Base-by-base conservation (phyloP, 2,329 filamentous ascomycete species). In the Paraphoma sp. region DNA sequence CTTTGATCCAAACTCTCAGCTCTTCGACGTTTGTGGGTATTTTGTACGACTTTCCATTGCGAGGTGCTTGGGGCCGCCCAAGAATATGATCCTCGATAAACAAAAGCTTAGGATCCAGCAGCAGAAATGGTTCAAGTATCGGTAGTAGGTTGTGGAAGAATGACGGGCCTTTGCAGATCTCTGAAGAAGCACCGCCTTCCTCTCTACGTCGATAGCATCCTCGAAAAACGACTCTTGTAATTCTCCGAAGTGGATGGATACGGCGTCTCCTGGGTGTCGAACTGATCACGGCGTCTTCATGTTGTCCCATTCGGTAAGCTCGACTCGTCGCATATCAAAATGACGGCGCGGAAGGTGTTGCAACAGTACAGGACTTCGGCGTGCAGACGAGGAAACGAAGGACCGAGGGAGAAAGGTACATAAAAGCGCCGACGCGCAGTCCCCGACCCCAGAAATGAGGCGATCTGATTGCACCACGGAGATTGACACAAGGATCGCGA, bases 1-100 rank as follows among this genome's bases (percentile, higher is more conserved):
- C 51, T 36, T 57, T 45, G 3, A 57, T 51, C 31, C 54, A 50
- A 7, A 17, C 12, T 2, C 42, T 38, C 6, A 63, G 48, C 31
- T 63, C 47, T 7, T 52, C 17, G 16, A 60, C 23, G 28, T 18
- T 59, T 36, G 45, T 7, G 11, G 60, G 53, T 12, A 45, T 7
- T 12, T 54, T 43, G n/a, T 40, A 43, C 7, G 46, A 31, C 8
- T 14, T 16, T 8, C 10, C 16, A 5, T 44, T 44, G 8, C 11
- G 14, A 31, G 38, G 45, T 12, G 51, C 23, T 36, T 52, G 51
- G 33, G 38, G 30, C 38, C 53, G 51, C 31, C 57, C 42, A 16
- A 64, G 46, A 36, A 64, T 63, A 40, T 53, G 55, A 30, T 64
- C 60, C 51, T 63, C 53, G 41, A 64, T 46, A 31, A 57, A 61